Conservation (phyloP, 2,329 filamentous ascomycete genomes). For the Dactylellina cionopaga region DNA sequence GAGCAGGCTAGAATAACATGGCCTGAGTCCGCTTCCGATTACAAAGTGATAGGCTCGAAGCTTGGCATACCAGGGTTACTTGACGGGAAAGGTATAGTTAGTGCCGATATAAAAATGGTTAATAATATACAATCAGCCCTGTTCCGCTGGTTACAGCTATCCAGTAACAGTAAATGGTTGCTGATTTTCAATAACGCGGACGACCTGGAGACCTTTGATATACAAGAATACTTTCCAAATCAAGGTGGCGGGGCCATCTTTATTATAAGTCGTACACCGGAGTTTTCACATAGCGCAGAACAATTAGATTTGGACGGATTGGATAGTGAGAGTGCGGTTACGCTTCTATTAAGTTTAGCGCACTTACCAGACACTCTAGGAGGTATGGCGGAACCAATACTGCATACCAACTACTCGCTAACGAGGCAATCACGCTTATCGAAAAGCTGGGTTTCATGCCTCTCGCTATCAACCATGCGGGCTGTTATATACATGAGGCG, state of each 20-base stretch:
- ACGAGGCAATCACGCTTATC: no score
- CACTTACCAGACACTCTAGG: background rate
- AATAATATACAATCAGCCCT: background rate
- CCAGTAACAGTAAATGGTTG: background rate
- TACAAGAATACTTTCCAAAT: conserved; percentile 9
- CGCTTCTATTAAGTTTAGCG: background rate
- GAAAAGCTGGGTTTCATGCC: no score
- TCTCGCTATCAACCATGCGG: no score
- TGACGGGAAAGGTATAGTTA: background rate
- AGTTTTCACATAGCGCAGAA: conserved; percentile 3
- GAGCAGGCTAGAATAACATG: conserved; percentile 7
- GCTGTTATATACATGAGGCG: no score
- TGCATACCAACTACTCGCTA: conserved; percentile 44
- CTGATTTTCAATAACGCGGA: conserved; percentile 11
- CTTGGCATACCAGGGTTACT: background rate
- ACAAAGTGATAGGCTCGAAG: background rate
- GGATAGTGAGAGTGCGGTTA: background rate
- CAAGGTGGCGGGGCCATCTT: conserved; percentile 1
- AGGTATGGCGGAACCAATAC: background rate
- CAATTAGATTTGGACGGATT: background rate
- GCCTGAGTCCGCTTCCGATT: conserved; percentile 3
- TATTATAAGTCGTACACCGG: conserved; percentile 1
- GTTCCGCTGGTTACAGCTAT: no score
- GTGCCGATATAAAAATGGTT: background rate
- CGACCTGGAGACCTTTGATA: conserved; percentile 10